Base-by-base conservation (phyloP, 345 rosid genomes). In the Ailanthus altissimus region DNA sequence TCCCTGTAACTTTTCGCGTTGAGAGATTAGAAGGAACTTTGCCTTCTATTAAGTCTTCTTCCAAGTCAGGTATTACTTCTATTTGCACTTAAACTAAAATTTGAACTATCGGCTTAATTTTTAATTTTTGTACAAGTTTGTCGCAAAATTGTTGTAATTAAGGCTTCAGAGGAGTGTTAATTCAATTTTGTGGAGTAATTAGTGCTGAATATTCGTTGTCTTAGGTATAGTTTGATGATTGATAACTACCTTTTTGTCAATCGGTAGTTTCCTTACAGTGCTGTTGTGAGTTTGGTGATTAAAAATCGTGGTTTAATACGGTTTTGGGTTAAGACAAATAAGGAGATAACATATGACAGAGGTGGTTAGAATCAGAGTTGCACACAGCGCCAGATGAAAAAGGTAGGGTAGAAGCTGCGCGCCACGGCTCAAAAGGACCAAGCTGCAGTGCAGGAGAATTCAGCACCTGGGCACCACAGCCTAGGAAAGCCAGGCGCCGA, bases 1-100 rank as follows among this genome's bases (percentile, higher is more conserved):
- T 87, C 5, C 98, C 98, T 6, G 89, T 93, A 36, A 91, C 97
- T 54, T 93, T 96, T 59, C 92, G 98, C n/a, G 89, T 93, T 75
- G 98, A 96, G 83, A 84, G 92, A 78, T 83, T 96, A 60, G 94
- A 93, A 77, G 98, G 99, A 74, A 75, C 59, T 76, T 72, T 96
- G 72, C 93, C 97, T 71, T 76, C 85, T 50, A 49, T 81, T 6
- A 83, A 81, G 28, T 80, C 91, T 12, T 80, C 91, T 12, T 73
- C 89, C 57, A 82, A 82, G 84, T 82, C 89, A 54, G 98, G 97
- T 92, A 57, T 60, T 20, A 43, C 68, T 61, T 2, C 46, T 43
- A 42, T 23, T 54, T 65, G 38, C 73, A 18, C 23, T 36, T 13
- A 46, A 5, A 14, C 40, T 14, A 23, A 42, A 36, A 72, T 18